phyloP scores from a whole-genome alignment of 2,329 filamentous ascomycete species.

The Ascocoryne sarcoides region DNA sequence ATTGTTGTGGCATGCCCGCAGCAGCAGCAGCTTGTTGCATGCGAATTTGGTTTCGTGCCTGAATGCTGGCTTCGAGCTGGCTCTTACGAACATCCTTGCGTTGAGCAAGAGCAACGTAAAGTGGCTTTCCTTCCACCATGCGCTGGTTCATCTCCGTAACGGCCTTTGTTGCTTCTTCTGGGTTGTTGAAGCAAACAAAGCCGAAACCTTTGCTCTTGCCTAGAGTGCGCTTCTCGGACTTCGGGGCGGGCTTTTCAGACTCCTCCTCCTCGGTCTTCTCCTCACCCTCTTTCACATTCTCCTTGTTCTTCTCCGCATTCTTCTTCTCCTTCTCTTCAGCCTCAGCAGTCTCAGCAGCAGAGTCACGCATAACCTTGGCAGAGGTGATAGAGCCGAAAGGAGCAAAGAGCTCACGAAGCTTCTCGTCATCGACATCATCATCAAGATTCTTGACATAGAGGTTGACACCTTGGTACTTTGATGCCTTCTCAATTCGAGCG shows the following conservation, averaged over 20 bases:
- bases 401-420: conserved; percentile 87
- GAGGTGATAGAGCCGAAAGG: conserved; percentile 94
- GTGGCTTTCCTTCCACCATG: conserved; percentile 93
- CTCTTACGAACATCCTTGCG: conserved; percentile 99
- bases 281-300: conserved; percentile 41
- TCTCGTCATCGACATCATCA: conserved; percentile 95
- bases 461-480: conserved; percentile 99
- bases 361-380: conserved; percentile 98
- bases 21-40: conserved; percentile 95
- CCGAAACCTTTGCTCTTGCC: conserved; percentile 99
- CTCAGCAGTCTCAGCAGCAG: conserved; percentile 43
- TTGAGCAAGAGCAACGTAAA: conserved; percentile 96
- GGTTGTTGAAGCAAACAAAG: conserved; percentile 99
- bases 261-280: conserved; percentile 34
- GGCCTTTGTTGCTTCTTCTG: conserved; percentile 97
- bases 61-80: conserved; percentile 98
- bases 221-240: conserved; percentile 47
- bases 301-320: conserved; percentile 44
- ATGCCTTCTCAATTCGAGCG: conserved; percentile 93
- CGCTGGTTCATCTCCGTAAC: conserved; percentile 99
- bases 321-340: conserved; percentile 36
- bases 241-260: conserved; percentile 41
- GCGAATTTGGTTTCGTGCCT: conserved; percentile 95
- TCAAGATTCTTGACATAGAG: conserved; percentile 99
- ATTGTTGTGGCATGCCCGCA: conserved; percentile 79